phyloP scores from a whole-genome alignment of 345 rosid genomes.

The Aurinia saxatilis region DNA sequence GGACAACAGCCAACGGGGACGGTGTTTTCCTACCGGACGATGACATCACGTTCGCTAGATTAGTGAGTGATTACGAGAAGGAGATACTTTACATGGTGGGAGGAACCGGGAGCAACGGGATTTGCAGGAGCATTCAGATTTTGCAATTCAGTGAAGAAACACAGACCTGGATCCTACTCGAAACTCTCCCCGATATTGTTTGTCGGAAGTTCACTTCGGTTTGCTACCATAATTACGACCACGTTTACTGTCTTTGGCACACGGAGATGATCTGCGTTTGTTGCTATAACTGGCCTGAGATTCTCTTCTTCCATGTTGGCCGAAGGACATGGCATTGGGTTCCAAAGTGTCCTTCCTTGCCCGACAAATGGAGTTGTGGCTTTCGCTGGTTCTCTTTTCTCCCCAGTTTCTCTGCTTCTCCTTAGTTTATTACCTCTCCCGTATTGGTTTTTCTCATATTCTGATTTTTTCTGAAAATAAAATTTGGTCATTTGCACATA shows the following conservation, averaged over 20 bases:
- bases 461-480: no score
- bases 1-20: conserved; percentile 27
- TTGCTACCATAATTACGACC: conserved; percentile 83
- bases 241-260: conserved; percentile 87
- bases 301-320: conserved; percentile 58
- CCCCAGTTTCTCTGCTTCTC: conserved; percentile 62
- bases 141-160: conserved; percentile 45
- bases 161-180: conserved; percentile 52
- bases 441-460: no score
- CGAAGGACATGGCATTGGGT: conserved; percentile 90
- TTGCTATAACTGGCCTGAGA: conserved; percentile 97
- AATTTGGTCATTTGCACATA: no score
- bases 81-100: conserved; percentile 63
- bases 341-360: conserved; percentile 73
- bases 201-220: conserved; percentile 75
- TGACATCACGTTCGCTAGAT: conserved; percentile 54
- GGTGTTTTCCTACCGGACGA: conserved; percentile 32
- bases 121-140: conserved; percentile 62
- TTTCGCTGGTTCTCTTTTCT: conserved; percentile 88
- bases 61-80: conserved; percentile 45
- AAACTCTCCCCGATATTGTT: conserved; percentile 63
- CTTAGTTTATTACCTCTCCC: no score
- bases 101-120: conserved; percentile 74
- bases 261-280: conserved; percentile 69
- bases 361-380: conserved; percentile 90